A percentile compares a stretch with the other conserved stretches of the same genome.
Conservation (phyloP, 2,329 filamentous ascomycete species). For the Thyridium curvatum region DNA sequence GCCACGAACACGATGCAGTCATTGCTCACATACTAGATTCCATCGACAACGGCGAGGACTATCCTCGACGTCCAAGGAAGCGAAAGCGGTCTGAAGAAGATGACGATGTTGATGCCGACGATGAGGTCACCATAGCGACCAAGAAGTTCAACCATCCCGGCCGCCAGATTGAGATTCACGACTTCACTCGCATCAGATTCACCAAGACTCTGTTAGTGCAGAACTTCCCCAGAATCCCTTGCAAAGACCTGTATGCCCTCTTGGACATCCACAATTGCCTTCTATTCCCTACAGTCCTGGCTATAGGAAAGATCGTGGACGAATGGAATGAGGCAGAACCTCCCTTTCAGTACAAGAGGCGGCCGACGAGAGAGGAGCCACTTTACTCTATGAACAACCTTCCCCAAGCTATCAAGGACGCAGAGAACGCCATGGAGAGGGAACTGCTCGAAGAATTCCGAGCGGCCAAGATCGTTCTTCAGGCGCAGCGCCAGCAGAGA, state of each 20-base stretch:
- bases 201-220: conserved; percentile 21
- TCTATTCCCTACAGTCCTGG: conserved; percentile 27
- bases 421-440: conserved; percentile 9
- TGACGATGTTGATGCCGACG: conserved; percentile 10
- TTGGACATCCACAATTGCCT: conserved; percentile 15
- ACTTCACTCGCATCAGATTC: conserved; percentile 9
- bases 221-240: conserved; percentile 24
- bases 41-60: conserved; percentile 27
- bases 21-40: conserved; percentile 33
- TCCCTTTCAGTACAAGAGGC: conserved; percentile 22
- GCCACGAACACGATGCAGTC: conserved; percentile 20
- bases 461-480: conserved; percentile 23
- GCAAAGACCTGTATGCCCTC: conserved; percentile 15
- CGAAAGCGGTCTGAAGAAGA: conserved; percentile 28
- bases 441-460: conserved; percentile 31
- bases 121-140: conserved; percentile 5
- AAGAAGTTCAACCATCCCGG: conserved; percentile 13
- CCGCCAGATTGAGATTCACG: conserved; percentile 7
- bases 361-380: conserved; percentile 7
- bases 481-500: conserved; percentile 14
- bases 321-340: conserved; percentile 10
- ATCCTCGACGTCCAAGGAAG: conserved; percentile 30
- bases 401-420: conserved; percentile 8
- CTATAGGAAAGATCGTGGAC: conserved; percentile 18
- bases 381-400: conserved; percentile 12